Evolutionary conservation across 805 yeast genomes (phyloP).

Genomic region (Kuraishia molischiana): DNA sequence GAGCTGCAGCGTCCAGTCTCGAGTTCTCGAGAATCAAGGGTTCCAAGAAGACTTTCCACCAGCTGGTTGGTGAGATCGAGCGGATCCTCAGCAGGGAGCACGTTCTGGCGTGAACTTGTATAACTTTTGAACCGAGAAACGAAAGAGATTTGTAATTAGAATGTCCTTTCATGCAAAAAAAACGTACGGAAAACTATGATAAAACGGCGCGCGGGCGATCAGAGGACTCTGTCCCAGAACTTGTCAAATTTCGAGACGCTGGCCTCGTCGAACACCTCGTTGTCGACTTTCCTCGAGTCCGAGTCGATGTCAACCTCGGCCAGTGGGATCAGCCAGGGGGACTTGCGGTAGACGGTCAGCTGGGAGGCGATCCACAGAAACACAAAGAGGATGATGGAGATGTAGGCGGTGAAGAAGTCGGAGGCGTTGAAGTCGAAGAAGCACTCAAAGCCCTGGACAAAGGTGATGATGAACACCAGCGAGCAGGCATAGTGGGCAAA

Average conservation of each 20-base stretch:
- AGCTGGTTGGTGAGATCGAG: conserved; percentile 52
- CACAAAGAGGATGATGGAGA: conserved; percentile 55
- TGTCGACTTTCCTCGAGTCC: conserved; percentile 37
- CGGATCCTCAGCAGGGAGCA: conserved; percentile 58
- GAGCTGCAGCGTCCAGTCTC: conserved; percentile 32
- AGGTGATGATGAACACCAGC: conserved; percentile 30
- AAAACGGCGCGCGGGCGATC: too few species aligned
- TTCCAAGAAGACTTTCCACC: conserved; percentile 49
- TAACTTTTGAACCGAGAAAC: background rate
- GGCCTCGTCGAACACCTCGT: conserved; percentile 1
- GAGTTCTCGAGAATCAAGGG: conserved; percentile 58
- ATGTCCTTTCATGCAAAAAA: too few species aligned
- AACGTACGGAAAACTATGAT: too few species aligned
- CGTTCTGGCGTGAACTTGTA: conserved; percentile 27
- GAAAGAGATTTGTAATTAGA: too few species aligned
- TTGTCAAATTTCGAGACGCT: background rate
- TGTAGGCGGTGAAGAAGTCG: conserved; percentile 65
- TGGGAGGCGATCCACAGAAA: conserved; percentile 37
- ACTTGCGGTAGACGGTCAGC: conserved; percentile 34
- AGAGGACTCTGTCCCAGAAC: conserved; percentile 2
- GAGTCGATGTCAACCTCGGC: conserved; percentile 58
- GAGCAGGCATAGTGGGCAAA: conserved; percentile 54
- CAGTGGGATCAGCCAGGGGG: conserved; percentile 32
- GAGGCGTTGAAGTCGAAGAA: conserved; percentile 38
- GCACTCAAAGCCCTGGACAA: conserved; percentile 47